Evolutionary conservation across 805 yeast genomes (phyloP), one percentile per base, ranked within the genome.

Genomic region (Starmerella riodocensis): DNA sequence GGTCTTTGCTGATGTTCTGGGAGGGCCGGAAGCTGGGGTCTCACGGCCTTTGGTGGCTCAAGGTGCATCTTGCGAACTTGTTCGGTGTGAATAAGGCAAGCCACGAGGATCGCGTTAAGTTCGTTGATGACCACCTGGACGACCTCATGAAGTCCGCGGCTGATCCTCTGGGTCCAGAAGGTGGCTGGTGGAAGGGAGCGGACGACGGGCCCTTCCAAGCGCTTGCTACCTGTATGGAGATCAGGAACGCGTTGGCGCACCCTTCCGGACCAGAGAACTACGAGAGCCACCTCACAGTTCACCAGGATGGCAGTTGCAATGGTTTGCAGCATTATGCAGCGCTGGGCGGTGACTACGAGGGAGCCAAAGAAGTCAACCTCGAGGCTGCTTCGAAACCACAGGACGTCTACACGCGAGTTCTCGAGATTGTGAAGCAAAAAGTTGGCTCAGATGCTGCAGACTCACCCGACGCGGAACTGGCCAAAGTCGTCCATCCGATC

Each of bases 261-360:
- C 64, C 59, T 3, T 70, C 71, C 43, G 53, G 52, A 6, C 79
- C 78, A 1, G 58, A 64, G 6, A 58, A 63, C 42, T 73, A 49
- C 52, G 62, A 63, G 5, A 70, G 75, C 4, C 66, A 71, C 40
- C 52, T 71, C 7, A 74, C 78, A 0, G 73, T 74, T 5, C 80
- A 75, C 48, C 78, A 72, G 53, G 81, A 74, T 49, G 81, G 81
- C 26, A 71, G 78, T 2, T 74, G 81, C 53, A 74, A 74, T 48
- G 81, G 81, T 1, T 61, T 74, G 32, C 81, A 74, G 57, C 81
- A 74, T 53, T 74, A 74, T 52, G 81, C 81, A 3, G 81, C 81
- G 0, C 61, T 74, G n/a, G 80, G 80, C 38, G 78, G 80, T 48
- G 81, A 74, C 47, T 41, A 65, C 9, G 79, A 73, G 48, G 81